A percentile compares a stretch with the other conserved stretches of the same genome.
Evolutionary conservation across 805 yeast genomes (phyloP).

Genomic region (Brettanomyces naardenensis): DNA sequence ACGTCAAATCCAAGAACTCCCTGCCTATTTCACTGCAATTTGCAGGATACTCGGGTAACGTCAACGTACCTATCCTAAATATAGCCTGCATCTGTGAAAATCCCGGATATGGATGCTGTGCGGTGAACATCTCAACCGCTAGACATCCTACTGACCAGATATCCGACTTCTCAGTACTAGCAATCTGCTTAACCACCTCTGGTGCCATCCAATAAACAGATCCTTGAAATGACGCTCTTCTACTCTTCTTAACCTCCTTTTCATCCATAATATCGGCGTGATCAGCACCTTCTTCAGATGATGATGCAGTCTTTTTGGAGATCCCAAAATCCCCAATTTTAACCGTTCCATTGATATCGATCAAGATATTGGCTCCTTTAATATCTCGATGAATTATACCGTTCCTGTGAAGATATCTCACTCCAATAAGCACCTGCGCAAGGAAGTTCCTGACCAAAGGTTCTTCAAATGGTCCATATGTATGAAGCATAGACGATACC

Average conservation of each 20-base stretch:
- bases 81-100: slow-evolving; percentile 96
- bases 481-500: slow-evolving; percentile 46
- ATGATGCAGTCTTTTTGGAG: slow-evolving; percentile 38
- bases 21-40: slow-evolving; percentile 62
- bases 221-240: slow-evolving; percentile 84
- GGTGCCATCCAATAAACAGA: slow-evolving; percentile 99
- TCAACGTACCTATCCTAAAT: slow-evolving; percentile 83
- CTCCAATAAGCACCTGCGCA: slow-evolving; percentile 47
- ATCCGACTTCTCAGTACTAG: slow-evolving; percentile 88
- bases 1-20: slow-evolving; percentile 57
- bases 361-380: slow-evolving; percentile 56
- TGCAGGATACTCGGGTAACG: slow-evolving; percentile 72
- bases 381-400: slow-evolving; percentile 57
- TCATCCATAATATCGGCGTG: slow-evolving; percentile 28
- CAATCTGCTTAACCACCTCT: slow-evolving; percentile 90
- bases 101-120: slow-evolving; percentile 92
- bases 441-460: slow-evolving; percentile 48
- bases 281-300: slow-evolving; percentile 9
- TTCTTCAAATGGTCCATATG: slow-evolving; percentile 57
- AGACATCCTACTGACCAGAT: slow-evolving; percentile 97
- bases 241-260: slow-evolving; percentile 28
- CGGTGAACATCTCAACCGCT: slow-evolving; percentile 91
- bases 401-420: slow-evolving; percentile 47
- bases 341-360: slow-evolving; percentile 53
- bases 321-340: slow-evolving; percentile 63